Conservation (phyloP, 2,329 filamentous ascomycete species). For the Harringtonia lauricola region DNA sequence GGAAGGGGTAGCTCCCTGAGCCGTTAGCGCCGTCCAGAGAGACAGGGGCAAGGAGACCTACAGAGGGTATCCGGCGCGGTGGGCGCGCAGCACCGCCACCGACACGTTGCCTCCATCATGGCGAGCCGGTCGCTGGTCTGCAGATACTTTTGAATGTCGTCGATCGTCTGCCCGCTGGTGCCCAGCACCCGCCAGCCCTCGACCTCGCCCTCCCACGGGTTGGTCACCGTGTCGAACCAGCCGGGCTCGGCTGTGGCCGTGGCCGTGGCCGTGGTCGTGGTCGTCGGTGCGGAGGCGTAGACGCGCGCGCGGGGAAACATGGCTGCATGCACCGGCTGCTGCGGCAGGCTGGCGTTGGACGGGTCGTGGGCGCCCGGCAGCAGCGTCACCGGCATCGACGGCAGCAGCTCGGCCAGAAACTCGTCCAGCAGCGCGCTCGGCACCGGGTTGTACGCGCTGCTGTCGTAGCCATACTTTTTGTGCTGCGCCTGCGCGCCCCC, state of each 20-base stretch:
- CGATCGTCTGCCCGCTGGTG: slow-evolving; percentile 83
- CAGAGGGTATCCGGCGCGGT: slow-evolving; percentile 94
- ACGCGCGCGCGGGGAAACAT: slow-evolving; percentile 71
- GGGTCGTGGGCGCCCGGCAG: slow-evolving; percentile 78
- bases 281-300: slow-evolving; percentile 54
- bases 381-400: slow-evolving; percentile 78
- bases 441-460: slow-evolving; percentile 72
- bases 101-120: slow-evolving; percentile 90
- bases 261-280: slow-evolving; percentile 26
- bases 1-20: slow-evolving; percentile 91
- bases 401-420: slow-evolving; percentile 71
- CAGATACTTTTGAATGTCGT: slow-evolving; percentile 89
- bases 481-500: slow-evolving; percentile 26
- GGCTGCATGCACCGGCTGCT: slow-evolving; percentile 85
- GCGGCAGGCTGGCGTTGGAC: slow-evolving; percentile 79
- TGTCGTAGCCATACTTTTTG: slow-evolving; percentile 94
- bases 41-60: slow-evolving; percentile 32
- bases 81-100: slow-evolving; percentile 84
- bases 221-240: slow-evolving; percentile 85
- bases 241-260: slow-evolving; percentile 16
- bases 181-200: slow-evolving; percentile 84
- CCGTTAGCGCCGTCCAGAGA: neutral
- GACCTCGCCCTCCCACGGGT: slow-evolving; percentile 84
- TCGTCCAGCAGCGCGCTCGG: slow-evolving; percentile 77
- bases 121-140: slow-evolving; percentile 64